Conservation (phyloP, 2,329 filamentous ascomycete genomes). For the Cytospora paraplurivora region DNA sequence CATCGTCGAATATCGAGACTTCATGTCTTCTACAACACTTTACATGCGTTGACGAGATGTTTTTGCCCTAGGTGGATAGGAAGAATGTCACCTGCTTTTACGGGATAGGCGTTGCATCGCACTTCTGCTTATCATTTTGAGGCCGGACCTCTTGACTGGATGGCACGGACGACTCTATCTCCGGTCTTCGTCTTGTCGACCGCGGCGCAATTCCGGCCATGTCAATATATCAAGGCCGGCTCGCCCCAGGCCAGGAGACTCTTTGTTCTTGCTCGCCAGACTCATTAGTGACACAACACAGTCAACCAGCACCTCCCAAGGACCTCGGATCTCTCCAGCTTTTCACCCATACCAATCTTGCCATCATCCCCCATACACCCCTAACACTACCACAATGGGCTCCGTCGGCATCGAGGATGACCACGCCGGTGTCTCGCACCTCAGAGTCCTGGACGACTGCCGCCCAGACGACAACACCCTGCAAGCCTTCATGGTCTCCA, state of each 20-base stretch:
- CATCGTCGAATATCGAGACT: conserved; percentile 9
- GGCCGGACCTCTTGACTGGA: conserved; percentile 18
- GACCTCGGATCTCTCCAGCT: conserved; percentile 3
- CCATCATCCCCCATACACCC: not conserved
- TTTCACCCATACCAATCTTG: conserved; percentile 21
- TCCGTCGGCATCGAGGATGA: conserved; percentile 38
- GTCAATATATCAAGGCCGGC: conserved; percentile 32
- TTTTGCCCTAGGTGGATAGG: conserved; percentile 3
- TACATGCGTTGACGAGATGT: conserved; percentile 11
- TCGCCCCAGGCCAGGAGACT: conserved; percentile 16
- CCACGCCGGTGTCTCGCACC: conserved; percentile 40
- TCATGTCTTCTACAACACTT: not conserved
- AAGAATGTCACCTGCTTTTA: not conserved
- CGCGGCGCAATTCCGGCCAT: conserved; percentile 42
- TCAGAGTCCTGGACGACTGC: conserved; percentile 65
- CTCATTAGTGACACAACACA: conserved; percentile 5
- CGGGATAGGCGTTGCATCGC: conserved; percentile 8
- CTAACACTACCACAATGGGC: conserved; percentile 41
- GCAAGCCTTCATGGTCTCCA: conserved; percentile 79
- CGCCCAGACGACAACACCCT: conserved; percentile 63
- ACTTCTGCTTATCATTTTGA: conserved; percentile 25
- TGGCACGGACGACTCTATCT: conserved; percentile 22
- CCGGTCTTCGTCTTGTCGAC: conserved; percentile 32
- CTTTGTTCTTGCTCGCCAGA: conserved; percentile 13
- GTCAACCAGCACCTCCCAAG: not conserved